These are phyloP conservation scores for Colletotrichum lentis DNA, from an alignment of 2,329 filamentous ascomycete genomes.

Conservation along the genomic window DNA sequence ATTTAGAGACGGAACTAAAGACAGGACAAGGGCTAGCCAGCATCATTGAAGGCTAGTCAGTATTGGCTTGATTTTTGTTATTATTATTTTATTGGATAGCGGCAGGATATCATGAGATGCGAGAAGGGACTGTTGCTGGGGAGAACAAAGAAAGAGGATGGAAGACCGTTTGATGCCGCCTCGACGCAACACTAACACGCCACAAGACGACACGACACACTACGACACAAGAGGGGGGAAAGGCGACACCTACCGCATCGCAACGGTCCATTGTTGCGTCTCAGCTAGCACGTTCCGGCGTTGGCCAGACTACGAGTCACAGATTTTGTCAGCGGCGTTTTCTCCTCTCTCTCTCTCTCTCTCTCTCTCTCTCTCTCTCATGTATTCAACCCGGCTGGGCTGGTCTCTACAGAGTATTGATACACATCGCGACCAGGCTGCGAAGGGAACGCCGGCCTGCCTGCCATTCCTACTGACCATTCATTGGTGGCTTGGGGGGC, in stretches of 20 bases:
- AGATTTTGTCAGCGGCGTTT: background rate
- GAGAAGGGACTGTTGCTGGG: background rate
- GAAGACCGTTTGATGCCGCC: background rate
- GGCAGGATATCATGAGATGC: too few species aligned
- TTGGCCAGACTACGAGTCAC: background rate
- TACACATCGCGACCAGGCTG: background rate
- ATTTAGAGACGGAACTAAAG: too few species aligned
- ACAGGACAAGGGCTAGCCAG: too few species aligned
- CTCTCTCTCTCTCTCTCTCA: background rate
- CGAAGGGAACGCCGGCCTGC: background rate
- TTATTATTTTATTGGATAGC: too few species aligned
- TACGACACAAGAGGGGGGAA: background rate
- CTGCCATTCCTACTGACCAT: background rate
- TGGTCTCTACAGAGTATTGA: background rate
- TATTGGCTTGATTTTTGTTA: too few species aligned
- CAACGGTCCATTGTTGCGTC: background rate
- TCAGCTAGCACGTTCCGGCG: constrained; percentile 2
- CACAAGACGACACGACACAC: background rate
- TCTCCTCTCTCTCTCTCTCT: background rate
- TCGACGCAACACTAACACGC: background rate
- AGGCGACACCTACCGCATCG: background rate
- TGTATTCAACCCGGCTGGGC: background rate
- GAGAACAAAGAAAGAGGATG: background rate
- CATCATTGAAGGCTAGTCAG: too few species aligned
- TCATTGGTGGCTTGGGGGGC: background rate